Percentiles rank a stretch among this genome's conserved stretches.
These are phyloP conservation scores for Ramaria rubella DNA, from an alignment of 768 basidiomycete species.

Conservation along the genomic window DNA sequence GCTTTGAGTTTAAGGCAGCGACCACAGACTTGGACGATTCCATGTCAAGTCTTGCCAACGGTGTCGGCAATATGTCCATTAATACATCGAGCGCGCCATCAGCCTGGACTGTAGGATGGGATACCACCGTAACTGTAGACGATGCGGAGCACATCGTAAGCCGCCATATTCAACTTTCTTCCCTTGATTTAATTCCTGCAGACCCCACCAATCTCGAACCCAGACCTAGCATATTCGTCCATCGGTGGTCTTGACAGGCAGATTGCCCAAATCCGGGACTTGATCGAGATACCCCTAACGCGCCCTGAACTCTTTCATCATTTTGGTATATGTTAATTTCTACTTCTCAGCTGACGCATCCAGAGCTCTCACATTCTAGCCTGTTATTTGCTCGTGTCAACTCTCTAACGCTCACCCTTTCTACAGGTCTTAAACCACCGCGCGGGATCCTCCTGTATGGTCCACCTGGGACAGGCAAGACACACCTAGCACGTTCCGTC, in stretches of 20 bases:
- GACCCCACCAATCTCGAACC: constrained; percentile 15
- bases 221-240: constrained; percentile 51
- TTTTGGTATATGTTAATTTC: constrained; percentile 43
- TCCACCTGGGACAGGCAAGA: constrained; percentile 97
- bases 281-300: constrained; percentile 80
- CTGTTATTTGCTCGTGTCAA: too few species aligned
- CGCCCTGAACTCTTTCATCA: constrained; percentile 75
- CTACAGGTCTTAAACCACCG: constrained; percentile 83
- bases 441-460: constrained; percentile 92
- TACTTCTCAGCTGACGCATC: not conserved
- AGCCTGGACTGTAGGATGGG: constrained; percentile 61
- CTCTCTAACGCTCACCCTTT: not conserved
- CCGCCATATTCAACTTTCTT: constrained; percentile 31
- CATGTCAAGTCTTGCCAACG: constrained; percentile 31
- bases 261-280: constrained; percentile 76
- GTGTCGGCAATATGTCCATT: constrained; percentile 42
- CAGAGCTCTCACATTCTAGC: not conserved
- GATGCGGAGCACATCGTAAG: constrained; percentile 13
- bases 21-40: constrained; percentile 15
- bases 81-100: constrained; percentile 27
- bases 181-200: constrained; percentile 38
- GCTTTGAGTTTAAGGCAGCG: constrained; percentile 44
- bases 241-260: constrained; percentile 88
- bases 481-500: constrained; percentile 90
- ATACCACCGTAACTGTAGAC: constrained; percentile 40